Evolutionary conservation across 2,329 filamentous ascomycete genomes (phyloP), one percentile per base, ranked within the genome.

Genomic region (Neophaeococcomyces mojaviensis): DNA sequence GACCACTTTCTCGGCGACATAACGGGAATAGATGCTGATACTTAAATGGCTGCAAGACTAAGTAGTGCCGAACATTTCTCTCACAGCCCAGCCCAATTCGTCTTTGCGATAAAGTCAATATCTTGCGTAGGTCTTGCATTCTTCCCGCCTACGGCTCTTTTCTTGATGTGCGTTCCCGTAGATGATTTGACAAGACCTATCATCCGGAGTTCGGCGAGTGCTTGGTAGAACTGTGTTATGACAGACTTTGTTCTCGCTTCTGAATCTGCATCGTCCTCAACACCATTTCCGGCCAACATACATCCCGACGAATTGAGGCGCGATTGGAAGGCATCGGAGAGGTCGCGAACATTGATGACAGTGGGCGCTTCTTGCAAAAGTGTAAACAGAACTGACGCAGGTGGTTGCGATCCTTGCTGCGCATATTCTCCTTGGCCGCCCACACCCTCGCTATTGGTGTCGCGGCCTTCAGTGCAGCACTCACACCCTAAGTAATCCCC

Each of bases 21-120:
- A n/a, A n/a, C n/a, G n/a, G n/a, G n/a, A n/a, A n/a, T n/a, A n/a
- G n/a, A n/a, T n/a, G n/a, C n/a, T n/a, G n/a, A n/a, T n/a, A n/a
- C n/a, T n/a, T n/a, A n/a, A n/a, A n/a, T n/a, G n/a, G n/a, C n/a
- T n/a, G n/a, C n/a, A n/a, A 10, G 24, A 28, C 24, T 28, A 10
- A 28, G 5, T 6, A 5, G 5, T 28, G 10, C 24, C 5, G 24
- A 6, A 28, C 32, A 9, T 24, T 24, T n/a, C 19, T 3, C 34
- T 51, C 44, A 59, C 35, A 59, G 47, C 8, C 90, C 92, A 62
- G 85, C 88, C 80, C 82, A 86, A 42, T 74, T 69, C 30, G 88
- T 73, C 70, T 96, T 97, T 32, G 87, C 82, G 55, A 97, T 71
- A 66, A 97, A 90, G 62, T 97, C 92, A 19, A 82, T 79, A 72